These are phyloP conservation scores for Trametes hirsuta DNA, from an alignment of 1,284 basidiomycete genomes.

Conservation along the genomic window DNA sequence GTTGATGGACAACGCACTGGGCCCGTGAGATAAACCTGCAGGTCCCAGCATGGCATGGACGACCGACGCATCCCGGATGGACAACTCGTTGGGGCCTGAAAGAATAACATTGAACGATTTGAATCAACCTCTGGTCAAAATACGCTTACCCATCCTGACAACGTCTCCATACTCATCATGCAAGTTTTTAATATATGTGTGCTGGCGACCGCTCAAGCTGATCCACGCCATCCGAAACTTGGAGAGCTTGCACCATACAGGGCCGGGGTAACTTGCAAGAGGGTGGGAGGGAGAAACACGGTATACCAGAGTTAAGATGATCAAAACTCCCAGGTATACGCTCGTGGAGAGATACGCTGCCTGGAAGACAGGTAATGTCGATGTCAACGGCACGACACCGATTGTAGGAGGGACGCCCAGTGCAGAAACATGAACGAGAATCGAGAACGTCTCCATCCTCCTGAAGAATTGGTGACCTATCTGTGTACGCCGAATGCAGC, in stretches of 20 bases:
- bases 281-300: constrained; percentile 37
- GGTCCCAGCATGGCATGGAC: not conserved
- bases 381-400: not conserved
- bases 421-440: constrained; percentile 5
- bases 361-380: not conserved
- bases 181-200: constrained; percentile 28
- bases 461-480: constrained; percentile 24
- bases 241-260: constrained; percentile 30
- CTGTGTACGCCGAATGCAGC: not conserved
- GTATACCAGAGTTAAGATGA: constrained; percentile 27
- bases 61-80: constrained; percentile 1
- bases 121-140: not conserved
- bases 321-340: constrained; percentile 15
- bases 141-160: constrained; percentile 32
- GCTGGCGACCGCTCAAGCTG: constrained; percentile 25
- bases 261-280: constrained; percentile 35
- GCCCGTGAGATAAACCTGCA: constrained; percentile 1
- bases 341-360: not conserved
- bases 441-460: constrained; percentile 21
- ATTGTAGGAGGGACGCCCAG: constrained; percentile 15
- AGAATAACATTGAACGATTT: not conserved
- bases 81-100: constrained; percentile 15
- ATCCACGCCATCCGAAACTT: constrained; percentile 29
- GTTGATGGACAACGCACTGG: not conserved
- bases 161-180: constrained; percentile 36